Percentiles rank a stretch among this genome's conserved stretches.
These are phyloP conservation scores for Catharanthus roseus DNA, from an alignment of 257 asterid genomes.

Conservation along the genomic window DNA sequence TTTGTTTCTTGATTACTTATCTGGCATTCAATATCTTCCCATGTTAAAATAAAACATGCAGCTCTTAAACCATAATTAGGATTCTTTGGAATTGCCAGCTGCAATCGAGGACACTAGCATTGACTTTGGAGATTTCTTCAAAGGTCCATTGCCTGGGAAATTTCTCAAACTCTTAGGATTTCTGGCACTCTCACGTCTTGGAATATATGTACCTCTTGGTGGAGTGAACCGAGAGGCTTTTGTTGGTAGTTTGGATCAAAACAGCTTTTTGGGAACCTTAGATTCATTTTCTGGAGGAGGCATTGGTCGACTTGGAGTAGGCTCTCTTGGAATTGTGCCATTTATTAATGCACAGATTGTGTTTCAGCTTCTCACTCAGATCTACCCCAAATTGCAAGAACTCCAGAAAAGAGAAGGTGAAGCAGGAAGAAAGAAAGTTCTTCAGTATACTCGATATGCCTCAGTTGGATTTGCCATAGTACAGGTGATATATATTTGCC, in stretches of 20 bases:
- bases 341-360: conserved; percentile 96
- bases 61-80: conserved; percentile 51
- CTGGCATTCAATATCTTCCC: conserved; percentile 8
- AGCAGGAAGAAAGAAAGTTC: conserved; percentile 93
- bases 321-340: conserved; percentile 96
- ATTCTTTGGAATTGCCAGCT: conserved; percentile 68
- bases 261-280: conserved; percentile 83
- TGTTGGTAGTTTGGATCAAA: conserved; percentile 81
- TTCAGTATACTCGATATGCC: conserved; percentile 97
- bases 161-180: conserved; percentile 87
- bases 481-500: conserved; percentile 52
- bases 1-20: conserved; percentile 23
- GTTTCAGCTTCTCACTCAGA: conserved; percentile 92
- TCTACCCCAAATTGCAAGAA: conserved; percentile 94
- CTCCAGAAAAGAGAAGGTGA: conserved; percentile 95
- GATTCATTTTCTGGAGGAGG: conserved; percentile 99
- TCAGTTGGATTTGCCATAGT: conserved; percentile 96
- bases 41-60: conserved; percentile 26
- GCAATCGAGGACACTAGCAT: conserved; percentile 96
- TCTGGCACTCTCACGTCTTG: conserved; percentile 85
- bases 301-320: conserved; percentile 94
- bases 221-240: conserved; percentile 95
- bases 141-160: conserved; percentile 95
- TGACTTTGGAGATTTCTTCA: conserved; percentile 94
- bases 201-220: conserved; percentile 93